Evolutionary conservation across 192 early-diverging fungal genomes (phyloP).

Genomic region (Powellomyces hirtus): DNA sequence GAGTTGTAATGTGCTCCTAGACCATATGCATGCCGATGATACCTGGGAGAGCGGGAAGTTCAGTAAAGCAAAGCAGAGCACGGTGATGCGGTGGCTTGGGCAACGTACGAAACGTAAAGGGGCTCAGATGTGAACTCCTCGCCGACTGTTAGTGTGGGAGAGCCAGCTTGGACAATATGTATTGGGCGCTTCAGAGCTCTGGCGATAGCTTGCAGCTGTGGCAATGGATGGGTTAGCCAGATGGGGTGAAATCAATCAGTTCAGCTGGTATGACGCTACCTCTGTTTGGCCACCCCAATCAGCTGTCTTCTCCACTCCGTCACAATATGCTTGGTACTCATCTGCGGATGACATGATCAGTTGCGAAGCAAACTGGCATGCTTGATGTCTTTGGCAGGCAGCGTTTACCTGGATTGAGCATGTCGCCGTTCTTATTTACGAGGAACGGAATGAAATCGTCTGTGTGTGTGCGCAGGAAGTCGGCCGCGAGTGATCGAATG

Average conservation of each 20-base stretch:
- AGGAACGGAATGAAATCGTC: slow-evolving; percentile 94
- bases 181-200: slow-evolving; percentile 71
- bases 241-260: background rate
- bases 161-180: slow-evolving; percentile 81
- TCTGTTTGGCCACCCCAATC: slow-evolving; percentile 95
- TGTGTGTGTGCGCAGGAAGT: slow-evolving; percentile 73
- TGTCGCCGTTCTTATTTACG: slow-evolving; percentile 74
- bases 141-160: slow-evolving; percentile 75
- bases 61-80: background rate
- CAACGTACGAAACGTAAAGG: slow-evolving; percentile 70
- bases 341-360: background rate
- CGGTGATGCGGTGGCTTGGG: background rate
- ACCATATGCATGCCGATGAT: slow-evolving; percentile 87
- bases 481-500: slow-evolving; percentile 70
- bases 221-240: background rate
- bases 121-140: slow-evolving; percentile 65
- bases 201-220: slow-evolving; percentile 77
- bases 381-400: too few species aligned
- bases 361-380: slow-evolving; percentile 3
- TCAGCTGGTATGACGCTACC: slow-evolving; percentile 4
- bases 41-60: slow-evolving; percentile 40
- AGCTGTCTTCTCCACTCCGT: slow-evolving; percentile 74
- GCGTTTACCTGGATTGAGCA: slow-evolving; percentile 54
- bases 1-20: slow-evolving; percentile 98
- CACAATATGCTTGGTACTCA: too few species aligned